phyloP scores from a whole-genome alignment of 116 monocot species.

The Dioscorea cayenensis region DNA sequence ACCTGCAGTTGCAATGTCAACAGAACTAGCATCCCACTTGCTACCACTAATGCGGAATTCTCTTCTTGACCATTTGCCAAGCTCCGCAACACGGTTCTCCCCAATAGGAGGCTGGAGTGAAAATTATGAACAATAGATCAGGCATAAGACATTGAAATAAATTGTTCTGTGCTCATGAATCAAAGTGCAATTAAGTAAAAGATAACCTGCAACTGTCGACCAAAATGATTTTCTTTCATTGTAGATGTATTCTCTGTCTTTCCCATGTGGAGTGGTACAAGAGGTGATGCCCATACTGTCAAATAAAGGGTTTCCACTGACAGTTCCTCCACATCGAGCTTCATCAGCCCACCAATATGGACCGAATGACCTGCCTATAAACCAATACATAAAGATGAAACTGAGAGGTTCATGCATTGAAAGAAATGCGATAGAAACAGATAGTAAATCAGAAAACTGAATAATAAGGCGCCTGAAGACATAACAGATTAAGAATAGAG shows the following conservation, averaged over 20 bases:
- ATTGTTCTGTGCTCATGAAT: not conserved
- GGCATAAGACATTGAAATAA: not conserved
- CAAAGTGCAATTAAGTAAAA: not conserved
- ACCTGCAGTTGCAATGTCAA: slow-evolving; percentile 79
- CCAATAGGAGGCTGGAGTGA: slow-evolving; percentile 86
- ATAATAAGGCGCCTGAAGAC: too few species aligned
- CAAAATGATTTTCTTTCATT: slow-evolving; percentile 77
- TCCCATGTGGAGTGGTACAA: slow-evolving; percentile 96
- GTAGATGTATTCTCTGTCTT: slow-evolving; percentile 59
- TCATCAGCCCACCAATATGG: slow-evolving; percentile 87
- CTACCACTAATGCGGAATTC: slow-evolving; percentile 54
- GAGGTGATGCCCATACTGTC: slow-evolving; percentile 89
- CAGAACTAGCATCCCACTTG: slow-evolving; percentile 72
- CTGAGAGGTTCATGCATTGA: too few species aligned
- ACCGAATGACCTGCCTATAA: slow-evolving; percentile 62
- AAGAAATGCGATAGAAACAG: too few species aligned
- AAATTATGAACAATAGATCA: not conserved
- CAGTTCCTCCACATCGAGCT: slow-evolving; percentile 75
- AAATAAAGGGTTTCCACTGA: slow-evolving; percentile 57
- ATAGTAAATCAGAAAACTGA: too few species aligned
- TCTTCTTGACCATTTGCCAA: slow-evolving; percentile 77
- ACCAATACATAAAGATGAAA: too few species aligned
- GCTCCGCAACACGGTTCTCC: slow-evolving; percentile 48
- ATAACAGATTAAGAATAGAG: too few species aligned
- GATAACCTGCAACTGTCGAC: slow-evolving; percentile 72